Base-by-base conservation (phyloP, 179 eudicot species). In the Amaranthus tricolor region DNA sequence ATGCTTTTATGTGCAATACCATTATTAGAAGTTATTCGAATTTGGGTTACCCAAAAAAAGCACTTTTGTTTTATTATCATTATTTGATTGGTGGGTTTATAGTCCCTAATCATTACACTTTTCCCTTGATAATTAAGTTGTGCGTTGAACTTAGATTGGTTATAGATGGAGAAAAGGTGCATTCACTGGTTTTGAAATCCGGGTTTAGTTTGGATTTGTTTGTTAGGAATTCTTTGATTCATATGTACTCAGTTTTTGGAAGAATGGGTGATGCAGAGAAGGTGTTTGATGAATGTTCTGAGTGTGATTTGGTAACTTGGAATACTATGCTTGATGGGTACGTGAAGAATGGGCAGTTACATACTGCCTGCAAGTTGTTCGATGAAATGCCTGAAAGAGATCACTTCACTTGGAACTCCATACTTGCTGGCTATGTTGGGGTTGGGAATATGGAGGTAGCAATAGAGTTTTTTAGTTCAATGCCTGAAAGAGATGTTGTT, bases 1-100 rank as follows among this genome's bases (percentile, higher is more conserved):
- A 88, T 83, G 89, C 88, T 12, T 89, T 88, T 62, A 58, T 89
- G 68, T 88, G 91, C 59, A 88, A 89, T 75, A 78, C 86, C 7
- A 73, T 88, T 60, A 75, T 88, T 16, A 86, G 85, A 74, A 58
- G 88, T 1, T 80, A 17, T 74, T 76, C 79, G 66, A 81, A 81
- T 20, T 70, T 50, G 81, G 79, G 85, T 75, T 66, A 81, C 74
- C 79, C 78, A 16, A 49, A 74, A 58, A 49, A 48, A 50, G 88
- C 81, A 62, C 73, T 87, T 63, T 17, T 9, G 14, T 89, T 87
- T 71, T 87, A 85, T 54, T 64, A 80, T 73, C 56, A 64, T 51
- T 73, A 72, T 75, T 62, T 89, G 80, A 49, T 85, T 62, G 78
- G 78, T 61, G 76, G 76, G 51, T 80, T 70, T 71, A 76, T 89